Conservation (phyloP, 305 asterid species). For the Solanum chacoense region DNA sequence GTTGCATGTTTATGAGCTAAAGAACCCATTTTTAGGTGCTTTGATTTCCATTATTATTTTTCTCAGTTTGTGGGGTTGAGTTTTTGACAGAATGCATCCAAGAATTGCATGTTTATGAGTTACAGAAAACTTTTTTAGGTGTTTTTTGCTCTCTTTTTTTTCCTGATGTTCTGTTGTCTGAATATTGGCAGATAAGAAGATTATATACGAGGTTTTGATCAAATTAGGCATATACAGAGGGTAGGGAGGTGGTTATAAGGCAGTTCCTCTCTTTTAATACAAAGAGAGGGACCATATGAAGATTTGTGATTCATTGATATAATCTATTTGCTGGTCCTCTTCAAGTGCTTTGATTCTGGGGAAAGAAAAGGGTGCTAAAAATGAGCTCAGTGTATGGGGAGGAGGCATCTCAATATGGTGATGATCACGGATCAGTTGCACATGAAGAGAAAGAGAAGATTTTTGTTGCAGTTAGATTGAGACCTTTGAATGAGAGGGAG, state of each 20-base stretch:
- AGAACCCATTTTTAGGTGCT: neutral
- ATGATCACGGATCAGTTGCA: constrained; percentile 35
- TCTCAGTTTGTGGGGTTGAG: neutral
- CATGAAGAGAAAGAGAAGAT: constrained; percentile 90
- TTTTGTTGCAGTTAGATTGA: constrained; percentile 63
- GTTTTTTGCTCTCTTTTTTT: neutral
- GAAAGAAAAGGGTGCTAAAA: neutral
- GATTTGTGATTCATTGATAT: constrained; percentile 11
- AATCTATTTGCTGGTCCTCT: constrained; percentile 24
- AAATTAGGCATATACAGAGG: constrained; percentile 3
- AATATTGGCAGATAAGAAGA: constrained; percentile 6
- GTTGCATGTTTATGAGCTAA: neutral
- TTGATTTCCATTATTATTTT: neutral
- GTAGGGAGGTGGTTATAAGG: neutral
- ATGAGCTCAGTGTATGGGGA: constrained; percentile 53
- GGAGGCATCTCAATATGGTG: constrained; percentile 31
- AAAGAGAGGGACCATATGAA: constrained; percentile 44
- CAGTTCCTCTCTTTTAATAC: constrained; percentile 44
- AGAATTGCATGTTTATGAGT: neutral
- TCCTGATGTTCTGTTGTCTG: neutral
- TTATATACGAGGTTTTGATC: neutral
- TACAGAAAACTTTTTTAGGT: neutral
- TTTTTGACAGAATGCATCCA: neutral
- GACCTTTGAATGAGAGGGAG: constrained; percentile 81
- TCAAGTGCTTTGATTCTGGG: constrained; percentile 31